Evolutionary conservation across 768 basidiomycete species (phyloP).

Genomic region (Leccinum truebloodii): DNA sequence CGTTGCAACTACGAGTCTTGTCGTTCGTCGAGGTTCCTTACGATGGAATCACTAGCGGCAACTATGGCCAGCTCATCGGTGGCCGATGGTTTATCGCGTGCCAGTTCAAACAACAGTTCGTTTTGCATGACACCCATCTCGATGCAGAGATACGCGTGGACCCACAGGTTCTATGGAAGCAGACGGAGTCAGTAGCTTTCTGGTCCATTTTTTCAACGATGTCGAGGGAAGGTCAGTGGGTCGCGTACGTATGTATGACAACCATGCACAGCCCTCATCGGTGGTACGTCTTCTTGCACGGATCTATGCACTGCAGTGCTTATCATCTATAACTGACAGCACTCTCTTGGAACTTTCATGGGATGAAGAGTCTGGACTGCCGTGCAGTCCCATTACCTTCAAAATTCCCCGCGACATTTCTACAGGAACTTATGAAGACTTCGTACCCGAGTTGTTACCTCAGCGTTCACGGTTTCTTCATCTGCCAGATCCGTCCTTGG

Average conservation of each 20-base stretch:
- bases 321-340: no score
- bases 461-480: not conserved
- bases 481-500: not conserved
- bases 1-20: not conserved
- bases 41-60: not conserved
- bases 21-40: not conserved
- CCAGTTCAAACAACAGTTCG: not conserved
- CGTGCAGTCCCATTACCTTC: not conserved
- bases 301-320: no score
- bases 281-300: no score
- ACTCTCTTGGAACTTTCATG: no score
- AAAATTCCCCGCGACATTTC: not conserved
- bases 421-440: not conserved
- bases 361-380: no score
- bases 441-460: not conserved
- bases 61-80: not conserved
- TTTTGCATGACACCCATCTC: not conserved
- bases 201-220: not conserved
- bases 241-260: not conserved
- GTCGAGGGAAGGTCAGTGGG: not conserved
- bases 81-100: constrained; percentile 7
- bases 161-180: constrained; percentile 3
- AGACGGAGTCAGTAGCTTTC: not conserved
- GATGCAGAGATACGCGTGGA: not conserved
- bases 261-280: not conserved